phyloP scores from a whole-genome alignment of 805 yeast genomes.

The Metschnikowia kofuensis region DNA sequence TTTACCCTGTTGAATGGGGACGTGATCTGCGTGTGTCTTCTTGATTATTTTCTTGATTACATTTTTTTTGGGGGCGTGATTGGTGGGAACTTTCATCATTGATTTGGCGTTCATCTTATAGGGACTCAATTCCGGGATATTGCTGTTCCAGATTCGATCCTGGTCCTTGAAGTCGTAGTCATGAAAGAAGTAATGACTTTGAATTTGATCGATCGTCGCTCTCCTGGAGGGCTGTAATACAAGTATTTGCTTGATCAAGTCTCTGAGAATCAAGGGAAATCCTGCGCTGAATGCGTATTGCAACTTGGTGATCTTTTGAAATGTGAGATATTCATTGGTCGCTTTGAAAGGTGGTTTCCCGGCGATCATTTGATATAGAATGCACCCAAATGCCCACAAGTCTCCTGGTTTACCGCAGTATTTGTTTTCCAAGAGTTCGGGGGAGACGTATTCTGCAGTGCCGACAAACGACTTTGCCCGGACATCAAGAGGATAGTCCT shows the following conservation, averaged over 20 bases:
- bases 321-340: constrained; percentile 74
- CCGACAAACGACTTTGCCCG: constrained; percentile 82
- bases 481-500: constrained; percentile 60
- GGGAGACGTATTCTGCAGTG: constrained; percentile 81
- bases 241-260: constrained; percentile 63
- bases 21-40: background rate
- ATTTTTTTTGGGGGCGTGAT: constrained; percentile 4
- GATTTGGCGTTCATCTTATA: constrained; percentile 74
- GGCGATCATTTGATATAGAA: constrained; percentile 59
- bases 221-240: constrained; percentile 71
- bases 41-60: constrained; percentile 3
- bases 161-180: constrained; percentile 65
- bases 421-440: constrained; percentile 72
- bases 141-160: constrained; percentile 63
- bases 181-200: constrained; percentile 69
- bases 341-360: constrained; percentile 82
- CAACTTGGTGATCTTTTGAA: constrained; percentile 75
- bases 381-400: constrained; percentile 62
- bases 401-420: constrained; percentile 62
- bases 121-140: constrained; percentile 67
- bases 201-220: constrained; percentile 52
- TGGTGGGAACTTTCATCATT: constrained; percentile 68
- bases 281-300: constrained; percentile 70
- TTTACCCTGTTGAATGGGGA: background rate
- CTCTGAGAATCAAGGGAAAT: constrained; percentile 58